phyloP scores from a whole-genome alignment of 345 rosid species.

The Leavenworthia alabamica region DNA sequence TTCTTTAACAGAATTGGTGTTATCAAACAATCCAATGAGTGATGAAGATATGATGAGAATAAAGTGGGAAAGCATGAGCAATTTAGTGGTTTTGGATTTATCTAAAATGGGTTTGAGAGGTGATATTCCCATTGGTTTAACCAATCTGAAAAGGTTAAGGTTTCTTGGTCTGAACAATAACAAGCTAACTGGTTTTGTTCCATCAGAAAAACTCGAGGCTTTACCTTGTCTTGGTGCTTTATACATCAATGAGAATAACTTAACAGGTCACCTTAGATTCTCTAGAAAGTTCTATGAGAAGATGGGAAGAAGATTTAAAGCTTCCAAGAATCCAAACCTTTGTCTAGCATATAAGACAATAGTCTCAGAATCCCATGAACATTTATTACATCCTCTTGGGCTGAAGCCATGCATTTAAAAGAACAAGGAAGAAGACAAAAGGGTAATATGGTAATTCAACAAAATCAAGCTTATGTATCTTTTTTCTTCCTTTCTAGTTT shows the following conservation, averaged over 20 bases:
- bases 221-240: conserved; percentile 54
- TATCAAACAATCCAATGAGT: conserved; percentile 63
- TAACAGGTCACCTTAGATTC: conserved; percentile 70
- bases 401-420: conserved; percentile 21
- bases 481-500: too few species aligned
- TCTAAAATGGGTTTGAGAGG: conserved; percentile 50
- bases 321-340: conserved; percentile 68
- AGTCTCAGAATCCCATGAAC: conserved; percentile 3
- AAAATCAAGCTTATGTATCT: too few species aligned
- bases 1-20: conserved; percentile 54
- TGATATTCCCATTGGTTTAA: conserved; percentile 52
- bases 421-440: not conserved
- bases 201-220: conserved; percentile 46
- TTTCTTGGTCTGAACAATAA: conserved; percentile 73
- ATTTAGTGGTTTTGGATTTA: conserved; percentile 57
- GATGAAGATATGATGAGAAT: conserved; percentile 45
- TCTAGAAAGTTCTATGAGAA: conserved; percentile 47
- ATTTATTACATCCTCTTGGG: conserved; percentile 12
- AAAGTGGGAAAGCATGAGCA: conserved; percentile 49
- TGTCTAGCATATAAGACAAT: conserved; percentile 35
- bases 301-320: conserved; percentile 75
- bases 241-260: conserved; percentile 67
- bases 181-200: conserved; percentile 54
- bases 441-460: too few species aligned
- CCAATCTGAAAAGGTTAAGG: conserved; percentile 53